phyloP scores from a whole-genome alignment of 106 monocot genomes.

The Acanthochlamys bracteata region DNA sequence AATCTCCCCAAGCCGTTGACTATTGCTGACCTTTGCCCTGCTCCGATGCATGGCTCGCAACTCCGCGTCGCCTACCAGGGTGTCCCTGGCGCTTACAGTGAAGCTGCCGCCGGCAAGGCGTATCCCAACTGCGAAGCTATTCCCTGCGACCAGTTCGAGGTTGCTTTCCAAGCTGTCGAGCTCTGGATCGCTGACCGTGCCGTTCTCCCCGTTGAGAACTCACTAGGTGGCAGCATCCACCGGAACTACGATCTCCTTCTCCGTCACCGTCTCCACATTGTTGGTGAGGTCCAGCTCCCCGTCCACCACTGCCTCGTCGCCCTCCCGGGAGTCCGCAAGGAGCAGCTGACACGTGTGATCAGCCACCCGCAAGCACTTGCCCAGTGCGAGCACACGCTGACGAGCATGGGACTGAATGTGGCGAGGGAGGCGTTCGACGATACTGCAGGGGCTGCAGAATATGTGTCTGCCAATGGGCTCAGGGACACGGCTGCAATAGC shows the following conservation, averaged over 20 bases:
- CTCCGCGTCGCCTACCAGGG: constrained; percentile 31
- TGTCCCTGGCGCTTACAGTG: constrained; percentile 45
- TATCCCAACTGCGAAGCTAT: constrained; percentile 42
- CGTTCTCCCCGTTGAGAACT: constrained; percentile 61
- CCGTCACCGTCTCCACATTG: constrained; percentile 56
- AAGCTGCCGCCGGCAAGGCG: constrained; percentile 43
- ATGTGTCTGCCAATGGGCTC: constrained; percentile 22
- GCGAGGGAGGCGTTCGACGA: constrained; percentile 49
- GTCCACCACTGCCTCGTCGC: constrained; percentile 56
- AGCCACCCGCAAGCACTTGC: constrained; percentile 43
- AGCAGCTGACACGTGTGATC: constrained; percentile 40
- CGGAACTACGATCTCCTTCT: constrained; percentile 50
- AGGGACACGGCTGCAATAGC: constrained; percentile 55
- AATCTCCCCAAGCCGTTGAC: constrained; percentile 35
- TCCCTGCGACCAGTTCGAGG: constrained; percentile 48
- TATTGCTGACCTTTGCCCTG: constrained; percentile 41
- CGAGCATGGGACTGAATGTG: constrained; percentile 35
- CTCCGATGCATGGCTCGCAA: constrained; percentile 38
- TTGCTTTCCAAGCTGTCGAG: constrained; percentile 47
- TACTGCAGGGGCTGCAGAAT: constrained; percentile 45
- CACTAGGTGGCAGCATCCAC: constrained; percentile 60
- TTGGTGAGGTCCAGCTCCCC: constrained; percentile 53
- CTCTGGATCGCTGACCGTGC: constrained; percentile 57
- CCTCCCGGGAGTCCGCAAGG: constrained; percentile 36
- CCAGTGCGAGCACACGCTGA: constrained; percentile 62